These are phyloP conservation scores for Onygenales sp. DNA, from an alignment of 2,329 filamentous ascomycete species.

Conservation along the genomic window DNA sequence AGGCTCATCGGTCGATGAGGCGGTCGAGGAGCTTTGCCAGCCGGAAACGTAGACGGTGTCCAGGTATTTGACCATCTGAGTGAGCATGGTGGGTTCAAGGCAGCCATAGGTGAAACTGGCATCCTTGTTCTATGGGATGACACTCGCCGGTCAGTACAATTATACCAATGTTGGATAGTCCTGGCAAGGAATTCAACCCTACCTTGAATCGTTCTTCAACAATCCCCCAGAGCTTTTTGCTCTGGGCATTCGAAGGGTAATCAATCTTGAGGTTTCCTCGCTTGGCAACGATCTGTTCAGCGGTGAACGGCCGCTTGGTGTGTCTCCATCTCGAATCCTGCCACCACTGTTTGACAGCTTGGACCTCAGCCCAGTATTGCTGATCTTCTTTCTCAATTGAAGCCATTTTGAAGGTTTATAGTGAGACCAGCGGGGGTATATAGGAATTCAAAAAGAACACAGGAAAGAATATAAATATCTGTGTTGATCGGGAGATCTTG, in stretches of 20 bases:
- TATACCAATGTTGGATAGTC: no score
- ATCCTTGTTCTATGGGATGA: constrained; percentile 55
- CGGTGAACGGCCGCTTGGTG: constrained; percentile 87
- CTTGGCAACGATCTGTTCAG: constrained; percentile 95
- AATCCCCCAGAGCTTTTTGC: constrained; percentile 91
- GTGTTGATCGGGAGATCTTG: constrained; percentile 7
- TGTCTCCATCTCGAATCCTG: constrained; percentile 80
- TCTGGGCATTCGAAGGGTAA: constrained; percentile 78
- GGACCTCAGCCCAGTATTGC: constrained; percentile 71
- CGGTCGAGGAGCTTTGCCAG: constrained; percentile 97
- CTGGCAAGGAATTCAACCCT: constrained; percentile 15
- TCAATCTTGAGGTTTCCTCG: constrained; percentile 82
- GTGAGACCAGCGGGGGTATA: constrained; percentile 2
- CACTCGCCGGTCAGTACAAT: no score
- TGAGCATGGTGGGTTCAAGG: constrained; percentile 95
- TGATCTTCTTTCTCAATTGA: constrained; percentile 58
- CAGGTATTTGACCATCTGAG: constrained; percentile 98
- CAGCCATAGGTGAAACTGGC: constrained; percentile 95
- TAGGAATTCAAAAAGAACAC: constrained; percentile 4
- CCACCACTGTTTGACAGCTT: constrained; percentile 92
- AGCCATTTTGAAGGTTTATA: constrained; percentile 24
- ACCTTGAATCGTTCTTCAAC: constrained; percentile 82
- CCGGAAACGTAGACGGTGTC: constrained; percentile 98
- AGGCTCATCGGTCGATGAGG: constrained; percentile 88
- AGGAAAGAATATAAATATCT: constrained; percentile 14